A percentile compares a stretch with the other conserved stretches of the same genome.
These are phyloP conservation scores for Basidiobolus meristosporus DNA, from an alignment of 371 early-diverging fungal genomes.

Conservation along the genomic window DNA sequence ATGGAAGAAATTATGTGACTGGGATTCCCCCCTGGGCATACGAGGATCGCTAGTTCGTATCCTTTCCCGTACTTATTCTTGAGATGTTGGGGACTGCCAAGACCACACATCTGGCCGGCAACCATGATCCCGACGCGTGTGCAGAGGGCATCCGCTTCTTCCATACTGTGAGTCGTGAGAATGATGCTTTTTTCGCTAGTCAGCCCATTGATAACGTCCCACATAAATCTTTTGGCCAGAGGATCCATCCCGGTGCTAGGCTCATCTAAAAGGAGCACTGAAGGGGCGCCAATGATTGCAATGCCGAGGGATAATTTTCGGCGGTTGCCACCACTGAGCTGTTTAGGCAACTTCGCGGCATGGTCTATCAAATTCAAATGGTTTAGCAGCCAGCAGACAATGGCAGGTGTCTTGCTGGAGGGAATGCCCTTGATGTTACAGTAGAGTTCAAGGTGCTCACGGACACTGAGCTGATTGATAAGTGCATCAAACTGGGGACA, in stretches of 20 bases:
- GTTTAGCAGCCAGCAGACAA: constrained; percentile 8
- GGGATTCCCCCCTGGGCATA: no score
- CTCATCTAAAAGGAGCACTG: constrained; percentile 37
- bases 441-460: constrained; percentile 20
- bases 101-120: constrained; percentile 23
- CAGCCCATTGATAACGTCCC: constrained; percentile 40
- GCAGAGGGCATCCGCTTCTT: constrained; percentile 47
- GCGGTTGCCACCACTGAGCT: constrained; percentile 30
- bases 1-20: no score
- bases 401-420: constrained; percentile 3
- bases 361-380: constrained; percentile 12
- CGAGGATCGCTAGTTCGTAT: constrained; percentile 15
- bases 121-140: constrained; percentile 43
- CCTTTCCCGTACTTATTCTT: constrained; percentile 19
- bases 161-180: constrained; percentile 50
- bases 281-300: constrained; percentile 27
- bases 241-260: constrained; percentile 52
- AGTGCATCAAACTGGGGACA: constrained; percentile 30
- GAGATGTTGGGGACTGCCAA: constrained; percentile 20
- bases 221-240: constrained; percentile 33
- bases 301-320: constrained; percentile 31
- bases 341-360: constrained; percentile 9
- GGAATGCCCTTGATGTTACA: constrained; percentile 14
- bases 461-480: constrained; percentile 16
- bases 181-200: constrained; percentile 34